These are phyloP conservation scores for bread wheat (Triticum aestivum) DNA, from an alignment of 176 grass and related monocot genomes.

Conservation along the genomic window IWGSC_CS_RefSeq_v2.1 NC_057814.1:539975777-539976276, in stretches of 20 bases:
- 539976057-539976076: not conserved
- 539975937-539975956: no score
- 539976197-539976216: not conserved
- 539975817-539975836: not conserved
- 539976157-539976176: slow-evolving; percentile 3
- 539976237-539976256: not conserved
- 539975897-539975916: not conserved
- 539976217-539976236: not conserved
- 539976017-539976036: not conserved
- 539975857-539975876: not conserved
- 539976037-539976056: slow-evolving; percentile 5
- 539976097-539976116: slow-evolving; percentile 8
- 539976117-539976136: slow-evolving; percentile 34
- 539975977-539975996: not conserved
- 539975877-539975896: not conserved
- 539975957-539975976: no score
- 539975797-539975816: not conserved
- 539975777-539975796: not conserved
- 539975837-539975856: not conserved
- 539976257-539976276: not conserved
- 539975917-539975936: not conserved
- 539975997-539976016: not conserved
- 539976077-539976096: not conserved
- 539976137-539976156: not conserved
- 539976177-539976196: not conserved